phyloP scores from a whole-genome alignment of 768 basidiomycete genomes.

The Amanita subjunquillea region DNA sequence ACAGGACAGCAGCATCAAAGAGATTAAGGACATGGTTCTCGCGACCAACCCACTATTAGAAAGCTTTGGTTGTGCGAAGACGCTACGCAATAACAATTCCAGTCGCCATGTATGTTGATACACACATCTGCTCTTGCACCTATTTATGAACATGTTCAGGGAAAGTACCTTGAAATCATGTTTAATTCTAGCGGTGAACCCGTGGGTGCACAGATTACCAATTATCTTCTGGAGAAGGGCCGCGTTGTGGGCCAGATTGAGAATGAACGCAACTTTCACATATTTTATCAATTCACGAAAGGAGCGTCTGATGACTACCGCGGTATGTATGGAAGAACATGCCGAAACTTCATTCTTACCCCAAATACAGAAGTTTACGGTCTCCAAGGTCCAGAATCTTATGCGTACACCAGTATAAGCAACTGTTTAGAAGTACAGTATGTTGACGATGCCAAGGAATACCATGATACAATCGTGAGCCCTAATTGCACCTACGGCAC shows the following conservation, averaged over 20 bases:
- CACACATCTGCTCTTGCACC: slow-evolving; percentile 2
- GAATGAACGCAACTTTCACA: slow-evolving; percentile 95
- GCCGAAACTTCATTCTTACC: slow-evolving; percentile 6
- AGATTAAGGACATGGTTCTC: slow-evolving; percentile 99
- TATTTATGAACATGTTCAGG: slow-evolving; percentile 35
- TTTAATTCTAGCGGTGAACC: slow-evolving; percentile 91
- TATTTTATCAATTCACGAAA: slow-evolving; percentile 99
- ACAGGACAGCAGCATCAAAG: slow-evolving; percentile 84
- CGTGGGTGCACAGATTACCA: slow-evolving; percentile 96
- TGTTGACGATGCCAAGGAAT: slow-evolving; percentile 86
- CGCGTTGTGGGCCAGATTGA: slow-evolving; percentile 95
- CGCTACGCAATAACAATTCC: slow-evolving; percentile 96
- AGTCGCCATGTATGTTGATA: slow-evolving; percentile 79
- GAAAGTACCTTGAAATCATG: slow-evolving; percentile 99
- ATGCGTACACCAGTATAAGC: slow-evolving; percentile 87
- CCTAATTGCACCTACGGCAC: neutral
- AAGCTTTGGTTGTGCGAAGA: slow-evolving; percentile 98
- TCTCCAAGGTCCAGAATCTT: slow-evolving; percentile 91
- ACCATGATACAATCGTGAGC: slow-evolving; percentile 77
- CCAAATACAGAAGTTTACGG: slow-evolving; percentile 72
- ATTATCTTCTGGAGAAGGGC: slow-evolving; percentile 95
- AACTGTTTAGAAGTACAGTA: slow-evolving; percentile 87
- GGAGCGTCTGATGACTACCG: slow-evolving; percentile 83
- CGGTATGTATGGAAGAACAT: slow-evolving; percentile 35
- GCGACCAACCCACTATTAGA: slow-evolving; percentile 96